Evolutionary conservation across 78 protist species (phyloP), one percentile per base, ranked within the genome.

Genomic region (Dictyostelium citrinum): DNA sequence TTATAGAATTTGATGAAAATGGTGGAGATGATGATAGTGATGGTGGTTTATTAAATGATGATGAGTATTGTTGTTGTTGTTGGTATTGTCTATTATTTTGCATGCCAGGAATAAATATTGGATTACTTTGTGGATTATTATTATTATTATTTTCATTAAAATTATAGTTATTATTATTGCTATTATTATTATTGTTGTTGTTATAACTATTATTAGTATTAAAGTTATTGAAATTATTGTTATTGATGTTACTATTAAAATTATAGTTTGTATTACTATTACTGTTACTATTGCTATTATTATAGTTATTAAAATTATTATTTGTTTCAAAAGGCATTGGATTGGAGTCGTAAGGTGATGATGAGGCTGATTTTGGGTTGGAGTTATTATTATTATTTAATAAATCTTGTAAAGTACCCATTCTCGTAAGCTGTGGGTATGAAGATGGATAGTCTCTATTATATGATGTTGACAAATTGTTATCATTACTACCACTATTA

Each of bases 321-420:
- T 76, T 37, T 45, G 60, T 24, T 76, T 55, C 64, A 20, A 55
- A 55, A 55, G 64, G 64, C 64, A 55, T 55, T 20, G n/a, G 27
- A 20, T 55, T 55, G 16, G 64, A 55, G 17, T 55, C 64, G 17
- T 55, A 55, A 6, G 64, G 27, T 20, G 64, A 20, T 20, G 64
- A 55, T 0, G 64, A 5, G 2, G 27, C 10, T 31, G 37, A 8
- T 76, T 37, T 37, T 37, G 82, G 58, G 39, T 14, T 51, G 0
- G 61, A 20, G 33, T 46, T 70, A 17, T 33, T 27, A 33, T 70
- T 70, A 5, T 70, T 27, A 70, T 31, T 31, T 31, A 45, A 11
- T 77, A 77, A 45, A 45, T 77, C 82, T 45, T 77, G 82, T 24
- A 37, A 27, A 9, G 82, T 45, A 46, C 55, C 55, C 82, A 77